Conservation (phyloP, 495 filamentous ascomycete species). For the Neurospora sp. region DNA sequence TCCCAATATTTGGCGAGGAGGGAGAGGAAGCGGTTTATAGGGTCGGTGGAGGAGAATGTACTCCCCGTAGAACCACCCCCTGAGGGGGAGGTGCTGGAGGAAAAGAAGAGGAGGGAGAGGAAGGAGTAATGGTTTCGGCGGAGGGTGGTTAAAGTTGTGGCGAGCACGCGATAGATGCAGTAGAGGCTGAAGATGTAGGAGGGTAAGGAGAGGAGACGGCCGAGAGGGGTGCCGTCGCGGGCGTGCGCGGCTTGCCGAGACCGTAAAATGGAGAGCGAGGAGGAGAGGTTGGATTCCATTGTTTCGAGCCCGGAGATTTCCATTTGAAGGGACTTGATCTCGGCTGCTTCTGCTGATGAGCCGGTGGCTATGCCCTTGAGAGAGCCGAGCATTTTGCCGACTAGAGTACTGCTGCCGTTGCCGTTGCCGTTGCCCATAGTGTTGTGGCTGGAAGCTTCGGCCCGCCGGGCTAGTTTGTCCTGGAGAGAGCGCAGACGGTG, state of each 20-base stretch:
- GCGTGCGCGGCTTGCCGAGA: constrained; percentile 48
- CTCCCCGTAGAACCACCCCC: too few species aligned
- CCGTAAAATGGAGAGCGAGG: constrained; percentile 48
- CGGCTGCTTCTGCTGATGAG: constrained; percentile 48
- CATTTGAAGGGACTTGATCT: constrained; percentile 54
- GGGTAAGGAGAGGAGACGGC: constrained; percentile 45
- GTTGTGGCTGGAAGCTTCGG: not conserved
- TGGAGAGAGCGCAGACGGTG: constrained; percentile 57
- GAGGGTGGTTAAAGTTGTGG: constrained; percentile 52
- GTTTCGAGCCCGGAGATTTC: constrained; percentile 70
- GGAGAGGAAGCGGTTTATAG: constrained; percentile 67
- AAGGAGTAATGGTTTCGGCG: constrained; percentile 43
- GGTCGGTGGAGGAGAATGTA: constrained; percentile 60
- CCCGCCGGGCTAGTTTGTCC: constrained; percentile 44
- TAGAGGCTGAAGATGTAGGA: constrained; percentile 62
- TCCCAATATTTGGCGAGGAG: constrained; percentile 64
- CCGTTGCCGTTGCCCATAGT: constrained; percentile 33
- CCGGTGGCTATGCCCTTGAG: constrained; percentile 41
- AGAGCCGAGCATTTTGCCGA: constrained; percentile 56
- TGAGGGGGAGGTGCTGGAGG: too few species aligned
- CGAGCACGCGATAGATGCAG: constrained; percentile 65
- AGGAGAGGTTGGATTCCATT: constrained; percentile 57
- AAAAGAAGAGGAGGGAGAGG: constrained; percentile 22
- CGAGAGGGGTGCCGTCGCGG: constrained; percentile 50
- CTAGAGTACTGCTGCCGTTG: constrained; percentile 46